A percentile compares a stretch with the other conserved stretches of the same genome.
These are phyloP conservation scores for Pleurotus platypus DNA, from an alignment of 768 basidiomycete genomes.

Conservation along the genomic window DNA sequence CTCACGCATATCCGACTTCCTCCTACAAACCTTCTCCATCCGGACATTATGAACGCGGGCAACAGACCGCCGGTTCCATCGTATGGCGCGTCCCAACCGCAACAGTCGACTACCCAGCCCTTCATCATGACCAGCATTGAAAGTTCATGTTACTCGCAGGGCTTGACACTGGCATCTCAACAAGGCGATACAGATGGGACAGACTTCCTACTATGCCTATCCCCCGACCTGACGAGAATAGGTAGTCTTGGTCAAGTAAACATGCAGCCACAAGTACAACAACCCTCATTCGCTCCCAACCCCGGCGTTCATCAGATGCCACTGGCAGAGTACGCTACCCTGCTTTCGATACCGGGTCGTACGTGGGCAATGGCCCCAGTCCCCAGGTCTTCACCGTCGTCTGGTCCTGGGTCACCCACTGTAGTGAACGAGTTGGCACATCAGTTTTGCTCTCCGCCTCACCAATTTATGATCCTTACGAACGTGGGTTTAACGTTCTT, in stretches of 20 bases:
- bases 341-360: constrained; percentile 76
- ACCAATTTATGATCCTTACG: constrained; percentile 84
- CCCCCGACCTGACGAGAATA: constrained; percentile 73
- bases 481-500: constrained; percentile 84
- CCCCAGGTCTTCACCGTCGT: constrained; percentile 27
- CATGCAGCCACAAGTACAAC: constrained; percentile 32
- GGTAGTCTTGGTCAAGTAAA: constrained; percentile 68
- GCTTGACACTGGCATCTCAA: constrained; percentile 68
- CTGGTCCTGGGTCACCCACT: constrained; percentile 46
- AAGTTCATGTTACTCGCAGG: constrained; percentile 62
- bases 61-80: constrained; percentile 41
- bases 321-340: constrained; percentile 71
- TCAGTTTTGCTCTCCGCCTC: constrained; percentile 71
- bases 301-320: constrained; percentile 47
- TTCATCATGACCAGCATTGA: constrained; percentile 59
- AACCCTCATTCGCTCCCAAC: constrained; percentile 30
- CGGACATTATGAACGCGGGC: constrained; percentile 58
- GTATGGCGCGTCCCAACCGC: constrained; percentile 48
- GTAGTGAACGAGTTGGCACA: constrained; percentile 77
- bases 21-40: constrained; percentile 71
- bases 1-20: constrained; percentile 79
- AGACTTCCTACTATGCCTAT: constrained; percentile 71
- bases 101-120: constrained; percentile 47
- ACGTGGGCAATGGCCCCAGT: constrained; percentile 81
- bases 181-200: constrained; percentile 69